phyloP scores from a whole-genome alignment of 2,329 filamentous ascomycete species.

The Byssothecium circinans region DNA sequence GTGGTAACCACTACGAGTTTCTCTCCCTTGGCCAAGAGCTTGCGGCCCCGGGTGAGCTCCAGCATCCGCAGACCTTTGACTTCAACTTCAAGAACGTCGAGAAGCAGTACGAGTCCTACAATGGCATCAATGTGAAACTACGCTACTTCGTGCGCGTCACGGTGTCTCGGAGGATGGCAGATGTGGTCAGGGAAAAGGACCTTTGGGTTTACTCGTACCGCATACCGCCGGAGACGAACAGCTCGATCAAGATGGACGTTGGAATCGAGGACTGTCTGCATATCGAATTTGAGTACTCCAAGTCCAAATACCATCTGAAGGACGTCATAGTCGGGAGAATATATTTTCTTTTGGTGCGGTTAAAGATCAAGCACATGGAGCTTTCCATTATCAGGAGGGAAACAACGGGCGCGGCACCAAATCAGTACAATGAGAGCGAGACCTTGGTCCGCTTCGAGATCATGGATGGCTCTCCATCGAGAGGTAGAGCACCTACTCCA shows the following conservation, averaged over 20 bases:
- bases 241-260: constrained; percentile 99
- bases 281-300: constrained; percentile 99
- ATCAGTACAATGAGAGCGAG: constrained; percentile 99
- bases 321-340: constrained; percentile 98
- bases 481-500: constrained; percentile 61
- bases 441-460: constrained; percentile 98
- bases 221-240: constrained; percentile 97
- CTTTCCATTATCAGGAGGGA: constrained; percentile 95
- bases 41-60: constrained; percentile 92
- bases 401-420: constrained; percentile 93
- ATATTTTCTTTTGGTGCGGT: constrained; percentile 92
- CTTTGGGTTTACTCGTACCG: constrained; percentile 99
- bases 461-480: constrained; percentile 98
- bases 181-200: constrained; percentile 98
- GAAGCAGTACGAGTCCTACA: constrained; percentile 99
- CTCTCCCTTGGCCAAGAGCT: constrained; percentile 96
- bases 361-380: constrained; percentile 99
- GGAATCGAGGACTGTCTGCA: constrained; percentile 99
- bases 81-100: constrained; percentile 99
- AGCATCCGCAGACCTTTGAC: constrained; percentile 97
- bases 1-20: constrained; percentile 99
- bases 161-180: constrained; percentile 93
- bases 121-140: constrained; percentile 98
- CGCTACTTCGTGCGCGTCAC: constrained; percentile 98
- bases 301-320: constrained; percentile 98